Conservation (phyloP, 1,139 yeast species). For the Kodamaea anthophila region DNA sequence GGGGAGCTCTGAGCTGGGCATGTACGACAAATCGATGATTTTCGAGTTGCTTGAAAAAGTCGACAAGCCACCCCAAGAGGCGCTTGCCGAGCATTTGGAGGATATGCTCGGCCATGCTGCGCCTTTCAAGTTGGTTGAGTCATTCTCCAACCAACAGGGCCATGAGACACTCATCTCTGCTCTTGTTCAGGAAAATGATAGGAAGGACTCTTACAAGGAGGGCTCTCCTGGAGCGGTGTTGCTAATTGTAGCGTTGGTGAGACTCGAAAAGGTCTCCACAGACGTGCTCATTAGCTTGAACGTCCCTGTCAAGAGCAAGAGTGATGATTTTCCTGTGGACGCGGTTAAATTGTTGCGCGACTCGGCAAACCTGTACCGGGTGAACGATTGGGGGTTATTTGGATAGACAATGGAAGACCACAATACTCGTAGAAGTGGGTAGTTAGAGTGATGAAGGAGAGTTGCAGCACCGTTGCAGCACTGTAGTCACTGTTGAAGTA, state of each 20-base stretch:
- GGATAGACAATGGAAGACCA: conserved; percentile 1
- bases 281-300: conserved; percentile 62
- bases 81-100: conserved; percentile 34
- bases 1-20: conserved; percentile 22
- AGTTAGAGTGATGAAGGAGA: too few species aligned
- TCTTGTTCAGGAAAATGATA: conserved; percentile 24
- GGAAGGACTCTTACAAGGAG: conserved; percentile 45
- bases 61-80: conserved; percentile 23
- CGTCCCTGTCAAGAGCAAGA: conserved; percentile 29
- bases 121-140: conserved; percentile 8
- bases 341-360: conserved; percentile 12
- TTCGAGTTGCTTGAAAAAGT: conserved; percentile 66
- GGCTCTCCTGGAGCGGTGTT: conserved; percentile 20
- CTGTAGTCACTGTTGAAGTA: too few species aligned
- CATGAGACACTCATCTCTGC: conserved; percentile 9
- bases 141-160: conserved; percentile 9
- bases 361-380: conserved; percentile 15
- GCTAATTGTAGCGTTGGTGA: conserved; percentile 47
- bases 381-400: conserved; percentile 26
- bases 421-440: too few species aligned
- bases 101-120: conserved; percentile 35
- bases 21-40: conserved; percentile 55
- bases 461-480: too few species aligned
- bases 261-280: conserved; percentile 46
- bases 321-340: conserved; percentile 10